phyloP scores from a whole-genome alignment of 108 stramenopile genomes.

The Cyclostephanos tholiformis region DNA sequence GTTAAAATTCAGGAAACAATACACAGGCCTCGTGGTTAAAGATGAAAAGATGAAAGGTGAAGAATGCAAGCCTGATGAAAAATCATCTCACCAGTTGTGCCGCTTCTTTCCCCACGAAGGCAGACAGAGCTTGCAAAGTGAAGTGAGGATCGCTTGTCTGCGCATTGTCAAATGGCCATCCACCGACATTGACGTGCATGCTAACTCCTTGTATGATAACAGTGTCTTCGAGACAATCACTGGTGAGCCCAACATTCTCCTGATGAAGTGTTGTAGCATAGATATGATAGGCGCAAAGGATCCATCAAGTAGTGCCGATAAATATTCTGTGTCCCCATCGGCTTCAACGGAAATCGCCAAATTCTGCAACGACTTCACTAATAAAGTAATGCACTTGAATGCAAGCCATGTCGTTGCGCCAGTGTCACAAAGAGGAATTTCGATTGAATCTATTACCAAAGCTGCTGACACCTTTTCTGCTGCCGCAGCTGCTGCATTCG shows the following conservation, averaged over 20 bases:
- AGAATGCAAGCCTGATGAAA: background rate
- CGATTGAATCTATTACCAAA: constrained; percentile 13
- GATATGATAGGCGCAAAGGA: constrained; percentile 76
- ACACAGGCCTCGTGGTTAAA: background rate
- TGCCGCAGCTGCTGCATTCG: constrained; percentile 33
- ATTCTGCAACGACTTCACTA: constrained; percentile 36
- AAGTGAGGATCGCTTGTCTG: constrained; percentile 70
- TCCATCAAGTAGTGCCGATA: constrained; percentile 44
- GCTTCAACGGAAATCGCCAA: constrained; percentile 12
- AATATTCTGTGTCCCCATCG: background rate
- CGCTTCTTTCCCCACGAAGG: constrained; percentile 86
- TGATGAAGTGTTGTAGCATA: constrained; percentile 80
- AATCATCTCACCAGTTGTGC: constrained; percentile 34
- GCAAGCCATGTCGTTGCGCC: constrained; percentile 52
- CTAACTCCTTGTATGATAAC: constrained; percentile 58
- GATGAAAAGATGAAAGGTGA: constrained; percentile 2
- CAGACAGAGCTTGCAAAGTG: constrained; percentile 83
- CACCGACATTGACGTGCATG: constrained; percentile 48
- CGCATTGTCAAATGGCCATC: constrained; percentile 49
- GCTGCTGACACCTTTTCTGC: constrained; percentile 36
- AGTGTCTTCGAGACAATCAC: constrained; percentile 61
- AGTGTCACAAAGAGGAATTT: constrained; percentile 41
- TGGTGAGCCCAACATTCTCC: constrained; percentile 75
- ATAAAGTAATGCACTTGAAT: constrained; percentile 43
- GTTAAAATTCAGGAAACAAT: background rate